Conservation (phyloP, 495 filamentous ascomycete species). For the Lentithecium fluviatile region DNA sequence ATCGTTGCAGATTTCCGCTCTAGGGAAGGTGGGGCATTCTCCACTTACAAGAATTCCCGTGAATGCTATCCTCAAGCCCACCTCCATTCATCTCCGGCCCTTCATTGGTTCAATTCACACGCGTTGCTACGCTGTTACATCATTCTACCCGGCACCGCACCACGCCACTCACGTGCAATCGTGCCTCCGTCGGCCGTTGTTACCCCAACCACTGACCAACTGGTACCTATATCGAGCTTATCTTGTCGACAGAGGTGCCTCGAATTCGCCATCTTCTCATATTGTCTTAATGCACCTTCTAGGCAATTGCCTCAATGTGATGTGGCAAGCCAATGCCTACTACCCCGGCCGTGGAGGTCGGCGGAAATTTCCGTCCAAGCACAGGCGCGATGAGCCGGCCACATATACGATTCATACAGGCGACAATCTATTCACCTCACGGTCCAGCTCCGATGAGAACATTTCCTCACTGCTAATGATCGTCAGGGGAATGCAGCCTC, state of each 20-base stretch:
- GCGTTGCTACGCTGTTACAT: neutral
- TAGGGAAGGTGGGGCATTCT: neutral
- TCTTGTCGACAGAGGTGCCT: constrained; percentile 1
- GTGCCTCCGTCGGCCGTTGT: neutral
- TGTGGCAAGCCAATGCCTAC: too few species aligned
- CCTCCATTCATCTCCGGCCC: too few species aligned
- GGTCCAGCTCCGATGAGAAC: neutral
- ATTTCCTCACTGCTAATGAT: neutral
- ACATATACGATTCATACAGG: too few species aligned
- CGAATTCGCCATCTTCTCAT: constrained; percentile 3
- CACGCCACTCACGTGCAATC: neutral
- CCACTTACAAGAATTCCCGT: neutral
- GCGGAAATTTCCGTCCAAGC: too few species aligned
- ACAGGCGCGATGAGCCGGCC: too few species aligned
- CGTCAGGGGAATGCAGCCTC: neutral
- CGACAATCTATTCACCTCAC: neutral
- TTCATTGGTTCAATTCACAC: too few species aligned
- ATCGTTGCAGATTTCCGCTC: neutral
- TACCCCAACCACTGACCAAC: constrained; percentile 10
- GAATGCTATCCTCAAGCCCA: too few species aligned
- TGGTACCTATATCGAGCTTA: constrained; percentile 5
- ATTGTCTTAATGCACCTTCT: neutral
- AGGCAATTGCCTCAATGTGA: too few species aligned
- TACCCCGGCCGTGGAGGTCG: too few species aligned
- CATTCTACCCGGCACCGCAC: neutral